Evolutionary conservation across 2,329 filamentous ascomycete species (phyloP), one percentile per base, ranked within the genome.

Genomic region (Cadophora malorum): DNA sequence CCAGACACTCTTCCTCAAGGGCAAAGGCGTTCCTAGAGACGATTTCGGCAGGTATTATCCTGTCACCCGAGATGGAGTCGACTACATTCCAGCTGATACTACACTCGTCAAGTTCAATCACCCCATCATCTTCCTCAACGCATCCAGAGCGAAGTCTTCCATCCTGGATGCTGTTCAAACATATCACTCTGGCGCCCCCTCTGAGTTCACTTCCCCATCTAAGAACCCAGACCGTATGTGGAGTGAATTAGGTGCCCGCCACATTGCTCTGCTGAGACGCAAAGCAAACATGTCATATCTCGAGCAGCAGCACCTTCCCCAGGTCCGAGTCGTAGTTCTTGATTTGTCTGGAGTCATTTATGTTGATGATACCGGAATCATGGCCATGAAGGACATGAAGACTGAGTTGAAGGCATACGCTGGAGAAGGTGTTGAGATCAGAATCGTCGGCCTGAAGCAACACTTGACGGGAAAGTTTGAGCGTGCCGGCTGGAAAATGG

Each of bases 41-140:
- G 38, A 38, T 64, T 64, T 64, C 49, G 4, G n/a, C 10, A 33
- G 45, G 10, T 38, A 45, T 8, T 56, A 56, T 49, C 49, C 62
- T 23, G 31, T 31, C 19, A 21, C 28, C 19, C 28, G 21, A n/a
- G 50, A 28, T 1, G 33, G 10, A n/a, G 21, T 52, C 10, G 50
- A 64, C 35, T 25, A 50, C 8, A 50, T 70, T n/a, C 65, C 67
- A 4, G 4, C 47, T 8, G 63, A 61, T 2, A 63, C 55, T 1
- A 25, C 52, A 10, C n/a, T 66, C 9, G 55, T 69, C n/a, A 47
- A 53, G 16, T 38, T 69, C 21, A 21, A 45, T n/a, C 52, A 69
- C 21, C 60, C 65, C 3, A 59, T 71, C 47, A 61, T 69, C 16
- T 69, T 69, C 63, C 52, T 69, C 35, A 71, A 71, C 41, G 69